Base-by-base conservation (phyloP, 2,329 filamentous ascomycete species). In the Fusarium duplospermum region DNA sequence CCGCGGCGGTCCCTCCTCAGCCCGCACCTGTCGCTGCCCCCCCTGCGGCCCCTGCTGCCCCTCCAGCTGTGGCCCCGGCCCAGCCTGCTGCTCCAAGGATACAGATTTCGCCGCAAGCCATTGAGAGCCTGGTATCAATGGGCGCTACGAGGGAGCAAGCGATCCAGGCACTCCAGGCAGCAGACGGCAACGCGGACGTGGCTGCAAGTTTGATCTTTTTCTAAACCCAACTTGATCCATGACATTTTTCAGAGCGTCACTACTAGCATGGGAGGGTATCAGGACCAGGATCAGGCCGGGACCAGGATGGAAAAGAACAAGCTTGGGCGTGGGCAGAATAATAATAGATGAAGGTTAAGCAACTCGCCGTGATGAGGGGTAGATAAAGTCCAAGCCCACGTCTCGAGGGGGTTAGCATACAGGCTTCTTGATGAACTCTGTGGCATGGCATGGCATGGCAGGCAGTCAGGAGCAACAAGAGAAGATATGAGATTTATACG, bases 121-220 rank as follows among this genome's bases (percentile, higher is more conserved):
- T 98, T 64, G 90, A 94, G 61, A 92, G 93, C 78, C 89, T 98
- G 40, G 88, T 93, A 57, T 89, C 91, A 56, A 87, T 98, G 74
- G 95, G 96, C 0, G 95, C 96, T 74, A 90, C 92, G 2, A 88
- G 92, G 62, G 89, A 93, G 70, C 89, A 94, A 76, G 96, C 95
- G 1, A 88, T 96, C 62, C 91, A 93, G 69, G 95, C 95, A 3
- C 86, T 99, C 61, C 90, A 95, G 78, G 94, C 94, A 33, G 93
- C 94, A 18, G 91, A 91, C 22, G 96, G 96, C 22, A 94, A 98
- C 79, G 90, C 98, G 9, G 94, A 98, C 71, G 90, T 92, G 73
- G 96, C 96, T n/a, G 95, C 95, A 56, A 92, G 93, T 58, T 87
- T 98, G 71, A 88, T 98, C 62, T 94, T 91, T 73, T 82, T 81